Conservation (phyloP, 163 green algal genomes). For the Scenedesmus sp. region DNA sequence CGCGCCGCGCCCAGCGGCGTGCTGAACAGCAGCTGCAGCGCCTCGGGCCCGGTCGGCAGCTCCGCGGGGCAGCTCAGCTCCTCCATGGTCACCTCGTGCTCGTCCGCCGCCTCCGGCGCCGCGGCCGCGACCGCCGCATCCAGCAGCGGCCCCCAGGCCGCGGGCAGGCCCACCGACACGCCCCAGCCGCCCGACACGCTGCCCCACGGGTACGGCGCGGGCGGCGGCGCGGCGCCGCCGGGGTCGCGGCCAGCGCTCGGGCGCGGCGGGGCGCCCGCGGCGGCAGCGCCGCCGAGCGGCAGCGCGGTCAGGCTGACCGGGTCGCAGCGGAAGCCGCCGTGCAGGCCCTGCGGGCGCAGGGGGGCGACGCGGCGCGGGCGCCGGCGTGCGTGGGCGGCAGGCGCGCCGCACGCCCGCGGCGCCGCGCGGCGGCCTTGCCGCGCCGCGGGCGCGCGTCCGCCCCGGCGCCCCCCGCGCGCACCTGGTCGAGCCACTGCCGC, state of each 20-base stretch:
- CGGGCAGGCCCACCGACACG: neutral
- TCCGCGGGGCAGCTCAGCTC: slow-evolving; percentile 8
- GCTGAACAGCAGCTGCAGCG: slow-evolving; percentile 17
- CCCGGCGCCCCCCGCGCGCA: no score
- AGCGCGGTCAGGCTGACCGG: slow-evolving; percentile 1
- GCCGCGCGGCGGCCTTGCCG: neutral
- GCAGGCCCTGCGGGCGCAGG: slow-evolving; percentile 16
- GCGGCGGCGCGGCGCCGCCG: neutral
- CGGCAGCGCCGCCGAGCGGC: neutral
- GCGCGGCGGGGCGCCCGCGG: neutral
- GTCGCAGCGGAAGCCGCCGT: slow-evolving; percentile 28
- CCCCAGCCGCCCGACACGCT: slow-evolving; percentile 9
- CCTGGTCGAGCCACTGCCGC: slow-evolving; percentile 23
- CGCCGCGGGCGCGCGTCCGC: neutral
- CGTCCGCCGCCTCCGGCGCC: neutral
- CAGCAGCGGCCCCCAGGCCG: slow-evolving; percentile 14
- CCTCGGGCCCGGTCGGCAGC: slow-evolving; percentile 1
- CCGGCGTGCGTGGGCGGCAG: no score
- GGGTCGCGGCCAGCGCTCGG: neutral
- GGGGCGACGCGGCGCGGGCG: no score
- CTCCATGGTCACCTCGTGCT: slow-evolving; percentile 2
- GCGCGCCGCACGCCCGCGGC: no score
- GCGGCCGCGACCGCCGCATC: neutral
- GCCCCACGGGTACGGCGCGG: slow-evolving; percentile 23
- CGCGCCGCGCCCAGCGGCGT: slow-evolving; percentile 16